Conservation (phyloP, 257 asterid genomes). For the Nemophila menziesii region DNA sequence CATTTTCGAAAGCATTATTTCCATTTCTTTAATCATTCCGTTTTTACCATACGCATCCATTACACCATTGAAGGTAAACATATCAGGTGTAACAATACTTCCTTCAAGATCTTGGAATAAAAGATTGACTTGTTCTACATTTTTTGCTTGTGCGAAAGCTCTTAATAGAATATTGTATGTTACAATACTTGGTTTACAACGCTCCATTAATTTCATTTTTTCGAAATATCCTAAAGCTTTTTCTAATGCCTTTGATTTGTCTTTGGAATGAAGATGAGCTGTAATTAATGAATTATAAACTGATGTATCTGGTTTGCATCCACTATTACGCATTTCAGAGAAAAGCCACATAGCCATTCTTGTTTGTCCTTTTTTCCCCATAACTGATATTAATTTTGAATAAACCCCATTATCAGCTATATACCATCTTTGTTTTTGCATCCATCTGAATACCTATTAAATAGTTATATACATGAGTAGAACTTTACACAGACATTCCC, state of each 20-base stretch:
- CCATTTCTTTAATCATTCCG: conserved; percentile 90
- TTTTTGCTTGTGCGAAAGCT: conserved; percentile 72
- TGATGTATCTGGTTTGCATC: conserved; percentile 85
- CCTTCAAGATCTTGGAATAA: conserved; percentile 70
- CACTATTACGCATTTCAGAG: conserved; percentile 95
- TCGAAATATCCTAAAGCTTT: conserved; percentile 72
- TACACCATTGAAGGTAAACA: conserved; percentile 79
- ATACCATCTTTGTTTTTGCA: conserved; percentile 96
- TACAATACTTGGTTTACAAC: conserved; percentile 66
- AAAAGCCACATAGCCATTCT: conserved; percentile 99
- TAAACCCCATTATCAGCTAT: conserved; percentile 91
- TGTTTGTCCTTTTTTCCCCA: conserved; percentile 93
- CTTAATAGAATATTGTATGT: conserved; percentile 86
- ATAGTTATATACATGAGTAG: conserved; percentile 4
- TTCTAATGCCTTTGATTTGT: conserved; percentile 65
- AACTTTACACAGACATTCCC: not conserved
- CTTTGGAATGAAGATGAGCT: conserved; percentile 84
- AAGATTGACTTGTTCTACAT: conserved; percentile 53
- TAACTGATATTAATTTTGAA: conserved; percentile 82
- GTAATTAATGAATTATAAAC: conserved; percentile 85
- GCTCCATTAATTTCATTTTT: conserved; percentile 82
- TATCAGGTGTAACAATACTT: conserved; percentile 59
- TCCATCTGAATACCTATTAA: conserved; percentile 89
- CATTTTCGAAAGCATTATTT: conserved; percentile 56
- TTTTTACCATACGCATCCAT: conserved; percentile 95